phyloP scores from a whole-genome alignment of 306 rosid species.

The Inga laurina region DNA sequence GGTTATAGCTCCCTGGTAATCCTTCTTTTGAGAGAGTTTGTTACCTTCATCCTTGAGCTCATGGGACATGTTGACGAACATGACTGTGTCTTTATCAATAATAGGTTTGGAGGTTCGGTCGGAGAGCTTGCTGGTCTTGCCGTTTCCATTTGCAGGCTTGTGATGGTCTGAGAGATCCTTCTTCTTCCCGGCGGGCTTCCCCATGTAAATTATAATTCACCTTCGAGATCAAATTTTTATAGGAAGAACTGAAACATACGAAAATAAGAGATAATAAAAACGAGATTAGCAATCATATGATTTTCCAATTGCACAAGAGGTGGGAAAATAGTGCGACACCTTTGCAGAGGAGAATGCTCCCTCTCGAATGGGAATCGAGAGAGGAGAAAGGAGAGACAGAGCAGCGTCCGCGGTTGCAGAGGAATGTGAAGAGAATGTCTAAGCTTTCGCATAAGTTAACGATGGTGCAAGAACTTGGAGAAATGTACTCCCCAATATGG shows the following conservation, averaged over 20 bases:
- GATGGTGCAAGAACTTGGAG: not conserved
- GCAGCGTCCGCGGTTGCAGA: not conserved
- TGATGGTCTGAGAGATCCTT: slow-evolving; percentile 46
- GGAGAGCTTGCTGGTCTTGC: slow-evolving; percentile 37
- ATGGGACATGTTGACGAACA: slow-evolving; percentile 88
- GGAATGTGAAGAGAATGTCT: not conserved
- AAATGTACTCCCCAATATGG: slow-evolving; percentile 25
- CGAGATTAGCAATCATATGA: not conserved
- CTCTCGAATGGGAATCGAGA: not conserved
- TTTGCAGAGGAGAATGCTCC: not conserved
- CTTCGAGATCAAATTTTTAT: slow-evolving; percentile 21
- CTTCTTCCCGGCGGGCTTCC: slow-evolving; percentile 79
- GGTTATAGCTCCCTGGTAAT: slow-evolving; percentile 76
- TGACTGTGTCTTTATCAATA: slow-evolving; percentile 78
- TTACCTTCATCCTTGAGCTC: slow-evolving; percentile 82
- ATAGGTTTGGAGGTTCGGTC: slow-evolving; percentile 55
- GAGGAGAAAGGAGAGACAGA: slow-evolving; percentile 15
- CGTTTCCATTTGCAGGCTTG: slow-evolving; percentile 43
- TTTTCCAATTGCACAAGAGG: not conserved
- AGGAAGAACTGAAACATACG: not conserved
- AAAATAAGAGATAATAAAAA: not conserved
- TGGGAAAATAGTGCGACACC: not conserved
- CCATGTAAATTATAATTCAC: slow-evolving; percentile 52
- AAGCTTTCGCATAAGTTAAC: not conserved
- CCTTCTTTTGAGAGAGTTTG: slow-evolving; percentile 66